Conservation (phyloP, 805 yeast species). For the Suhomyces prunicola region DNA sequence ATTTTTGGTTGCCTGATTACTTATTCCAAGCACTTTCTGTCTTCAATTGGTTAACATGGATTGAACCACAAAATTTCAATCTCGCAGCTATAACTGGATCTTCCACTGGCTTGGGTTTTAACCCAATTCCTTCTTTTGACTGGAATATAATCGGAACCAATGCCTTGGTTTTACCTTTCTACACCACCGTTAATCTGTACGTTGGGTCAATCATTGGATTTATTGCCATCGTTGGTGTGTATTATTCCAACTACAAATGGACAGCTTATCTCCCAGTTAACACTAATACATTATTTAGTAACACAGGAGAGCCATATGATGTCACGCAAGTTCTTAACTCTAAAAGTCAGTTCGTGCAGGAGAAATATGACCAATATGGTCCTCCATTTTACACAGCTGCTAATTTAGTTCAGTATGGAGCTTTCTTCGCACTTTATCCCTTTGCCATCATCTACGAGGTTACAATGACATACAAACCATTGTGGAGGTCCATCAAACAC, state of each 20-base stretch:
- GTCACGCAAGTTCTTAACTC: constrained; percentile 13
- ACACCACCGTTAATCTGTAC: constrained; percentile 19
- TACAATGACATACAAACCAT: constrained; percentile 4
- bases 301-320: constrained; percentile 16
- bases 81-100: constrained; percentile 49
- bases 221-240: constrained; percentile 15
- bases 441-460: constrained; percentile 16
- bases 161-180: constrained; percentile 44
- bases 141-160: constrained; percentile 40
- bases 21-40: constrained; percentile 39
- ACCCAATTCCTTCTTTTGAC: constrained; percentile 55
- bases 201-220: constrained; percentile 13
- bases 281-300: constrained; percentile 16
- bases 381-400: constrained; percentile 20
- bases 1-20: constrained; percentile 46
- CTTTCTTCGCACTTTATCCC: constrained; percentile 20
- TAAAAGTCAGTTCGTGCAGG: constrained; percentile 11
- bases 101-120: constrained; percentile 46
- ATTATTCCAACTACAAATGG: constrained; percentile 19
- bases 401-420: constrained; percentile 14
- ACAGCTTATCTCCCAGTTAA: constrained; percentile 18
- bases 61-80: constrained; percentile 48
- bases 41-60: constrained; percentile 61
- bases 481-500: constrained; percentile 1
- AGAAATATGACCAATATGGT: constrained; percentile 13